phyloP scores from a whole-genome alignment of 306 rosid species.

The Ammopiptanthus mongolicus region DNA sequence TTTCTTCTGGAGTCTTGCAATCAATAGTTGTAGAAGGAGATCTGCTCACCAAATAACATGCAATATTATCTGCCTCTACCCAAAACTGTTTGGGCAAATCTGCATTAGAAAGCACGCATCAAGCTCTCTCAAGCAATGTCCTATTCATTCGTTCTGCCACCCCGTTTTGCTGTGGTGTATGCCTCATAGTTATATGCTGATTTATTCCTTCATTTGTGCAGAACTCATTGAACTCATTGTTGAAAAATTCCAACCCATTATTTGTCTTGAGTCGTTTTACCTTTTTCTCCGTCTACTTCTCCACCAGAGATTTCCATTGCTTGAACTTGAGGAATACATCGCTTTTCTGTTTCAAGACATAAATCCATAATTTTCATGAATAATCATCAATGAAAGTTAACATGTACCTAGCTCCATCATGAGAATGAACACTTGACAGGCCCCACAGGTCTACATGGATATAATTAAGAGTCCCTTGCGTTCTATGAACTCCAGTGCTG shows the following conservation, averaged over 20 bases:
- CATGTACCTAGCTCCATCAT: neutral
- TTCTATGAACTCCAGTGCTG: neutral
- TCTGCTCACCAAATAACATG: neutral
- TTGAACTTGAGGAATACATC: neutral
- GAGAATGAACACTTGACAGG: neutral
- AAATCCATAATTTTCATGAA: neutral
- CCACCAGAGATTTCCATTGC: neutral
- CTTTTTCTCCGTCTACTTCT: neutral
- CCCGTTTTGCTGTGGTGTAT: neutral
- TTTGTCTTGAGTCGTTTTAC: neutral
- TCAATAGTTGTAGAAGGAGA: neutral
- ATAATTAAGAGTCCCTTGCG: neutral
- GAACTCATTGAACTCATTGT: neutral
- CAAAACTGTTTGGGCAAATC: neutral
- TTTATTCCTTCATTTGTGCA: no score
- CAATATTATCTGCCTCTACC: neutral
- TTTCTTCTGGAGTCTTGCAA: no score
- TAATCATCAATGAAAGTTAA: neutral
- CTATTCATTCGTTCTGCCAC: neutral
- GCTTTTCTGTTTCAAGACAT: neutral
- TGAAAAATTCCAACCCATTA: neutral
- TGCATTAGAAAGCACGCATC: neutral
- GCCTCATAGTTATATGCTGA: neutral
- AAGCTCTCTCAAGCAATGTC: neutral
- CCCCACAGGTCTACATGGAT: neutral